Base-by-base conservation (phyloP, 164 flowering plant species). In the Vitis rotundifolia region DNA sequence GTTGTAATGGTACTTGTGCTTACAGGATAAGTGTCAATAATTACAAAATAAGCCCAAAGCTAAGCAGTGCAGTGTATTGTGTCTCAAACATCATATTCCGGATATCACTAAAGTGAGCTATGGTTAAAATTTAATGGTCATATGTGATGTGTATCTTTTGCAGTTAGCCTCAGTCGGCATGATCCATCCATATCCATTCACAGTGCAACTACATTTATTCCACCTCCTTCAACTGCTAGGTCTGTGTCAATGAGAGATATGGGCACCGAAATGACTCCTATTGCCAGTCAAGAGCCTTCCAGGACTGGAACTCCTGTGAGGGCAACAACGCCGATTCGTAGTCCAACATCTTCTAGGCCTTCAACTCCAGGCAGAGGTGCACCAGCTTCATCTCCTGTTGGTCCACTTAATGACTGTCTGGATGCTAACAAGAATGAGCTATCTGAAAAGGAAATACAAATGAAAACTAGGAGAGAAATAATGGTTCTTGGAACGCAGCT, bases 191-290 rank as follows among this genome's bases (percentile, higher is more conserved):
- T 80, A 29, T 71, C 91, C 52, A 71, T 87, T 63, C 88, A 84
- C 44, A 79, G 83, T 72, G 77, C 91, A 31, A 85, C 92, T 47
- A 82, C 92, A 28, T 89, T 84, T 72, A 67, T 86, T 76, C 89
- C 92, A 28, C 91, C 93, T 55, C 89, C 91, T 59, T 81, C 94
- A 79, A 88, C 92, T 15, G 94, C 89, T 37, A 83, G 96, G 65
- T 93, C 98, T 18, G 93, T 93, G 28, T 93, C 91, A 29, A 91
- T 93, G 97, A 93, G 98, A 80, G 98, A 93, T 68, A 93, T 93
- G 98, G 98, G 98, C 47, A 93, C 97, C 69, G 98, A 93, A 80
- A 93, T 93, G 98, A 93, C 97, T 49, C 98, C 97, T 31, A 78
- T 87, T 71, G 89, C 98, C 11, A 93, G 98, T 71, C 97, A 88